A percentile compares a stretch with the other conserved stretches of the same genome.
Evolutionary conservation across 2,329 filamentous ascomycete species (phyloP).

Genomic region (Colletotrichum eremochloae): DNA sequence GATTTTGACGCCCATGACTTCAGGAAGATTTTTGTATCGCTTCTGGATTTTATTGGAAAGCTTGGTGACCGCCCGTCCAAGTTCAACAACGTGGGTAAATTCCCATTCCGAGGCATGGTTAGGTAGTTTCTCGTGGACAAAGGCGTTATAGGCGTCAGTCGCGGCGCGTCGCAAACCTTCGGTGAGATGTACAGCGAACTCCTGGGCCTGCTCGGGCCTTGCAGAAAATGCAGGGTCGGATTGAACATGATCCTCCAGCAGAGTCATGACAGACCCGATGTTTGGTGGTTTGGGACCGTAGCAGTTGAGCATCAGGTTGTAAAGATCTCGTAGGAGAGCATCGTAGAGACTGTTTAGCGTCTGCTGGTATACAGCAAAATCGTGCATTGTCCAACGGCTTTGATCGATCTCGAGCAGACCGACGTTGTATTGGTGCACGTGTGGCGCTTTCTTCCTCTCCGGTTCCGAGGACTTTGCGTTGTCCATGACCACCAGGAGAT

Average conservation of each 20-base stretch:
- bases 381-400: constrained; percentile 76
- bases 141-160: constrained; percentile 81
- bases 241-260: constrained; percentile 87
- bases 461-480: constrained; percentile 80
- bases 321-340: constrained; percentile 86
- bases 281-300: constrained; percentile 90
- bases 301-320: constrained; percentile 86
- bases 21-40: constrained; percentile 87
- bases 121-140: constrained; percentile 85
- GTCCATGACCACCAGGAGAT: constrained; percentile 86
- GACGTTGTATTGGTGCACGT: constrained; percentile 64
- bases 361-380: constrained; percentile 79
- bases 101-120: constrained; percentile 87
- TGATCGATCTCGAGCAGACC: constrained; percentile 69
- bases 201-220: constrained; percentile 76
- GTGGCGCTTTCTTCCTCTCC: constrained; percentile 74
- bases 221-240: constrained; percentile 81
- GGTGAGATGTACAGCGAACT: constrained; percentile 80
- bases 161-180: constrained; percentile 81
- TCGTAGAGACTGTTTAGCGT: constrained; percentile 83
- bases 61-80: constrained; percentile 88
- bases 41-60: constrained; percentile 92
- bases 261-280: constrained; percentile 82
- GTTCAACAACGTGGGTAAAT: constrained; percentile 88
- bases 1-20: constrained; percentile 81